These are phyloP conservation scores for Cucumis melo DNA, from an alignment of 306 rosid genomes.

Conservation along the genomic window DNA sequence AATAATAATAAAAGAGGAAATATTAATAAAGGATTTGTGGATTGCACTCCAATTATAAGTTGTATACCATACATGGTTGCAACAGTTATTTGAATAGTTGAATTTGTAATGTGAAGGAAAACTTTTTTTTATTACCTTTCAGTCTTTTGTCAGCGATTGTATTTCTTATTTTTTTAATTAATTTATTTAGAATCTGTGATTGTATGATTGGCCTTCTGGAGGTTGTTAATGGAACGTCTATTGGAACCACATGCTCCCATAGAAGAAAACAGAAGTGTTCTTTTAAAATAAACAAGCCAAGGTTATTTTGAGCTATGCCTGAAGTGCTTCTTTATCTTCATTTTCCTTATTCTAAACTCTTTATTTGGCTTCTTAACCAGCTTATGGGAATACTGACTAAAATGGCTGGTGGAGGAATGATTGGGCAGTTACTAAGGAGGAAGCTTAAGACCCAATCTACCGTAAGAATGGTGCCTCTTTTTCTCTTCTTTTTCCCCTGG, in stretches of 20 bases:
- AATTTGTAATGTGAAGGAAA: not conserved
- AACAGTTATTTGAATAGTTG: not conserved
- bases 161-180: not conserved
- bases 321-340: not conserved
- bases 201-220: not conserved
- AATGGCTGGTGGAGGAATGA: conserved; percentile 68
- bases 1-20: not conserved
- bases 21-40: not conserved
- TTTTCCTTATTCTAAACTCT: not conserved
- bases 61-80: not conserved
- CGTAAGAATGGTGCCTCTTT: not conserved
- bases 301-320: not conserved
- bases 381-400: conserved; percentile 20
- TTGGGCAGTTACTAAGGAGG: conserved; percentile 44
- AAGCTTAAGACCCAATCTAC: conserved; percentile 24
- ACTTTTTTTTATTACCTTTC: not conserved
- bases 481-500: not conserved
- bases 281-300: not conserved
- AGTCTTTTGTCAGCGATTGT: not conserved
- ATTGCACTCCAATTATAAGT: not conserved
- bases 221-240: not conserved
- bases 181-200: not conserved
- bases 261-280: not conserved
- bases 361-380: not conserved
- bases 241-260: not conserved